Base-by-base conservation (phyloP, 1,284 basidiomycete genomes). In the Pascua sp. region DNA sequence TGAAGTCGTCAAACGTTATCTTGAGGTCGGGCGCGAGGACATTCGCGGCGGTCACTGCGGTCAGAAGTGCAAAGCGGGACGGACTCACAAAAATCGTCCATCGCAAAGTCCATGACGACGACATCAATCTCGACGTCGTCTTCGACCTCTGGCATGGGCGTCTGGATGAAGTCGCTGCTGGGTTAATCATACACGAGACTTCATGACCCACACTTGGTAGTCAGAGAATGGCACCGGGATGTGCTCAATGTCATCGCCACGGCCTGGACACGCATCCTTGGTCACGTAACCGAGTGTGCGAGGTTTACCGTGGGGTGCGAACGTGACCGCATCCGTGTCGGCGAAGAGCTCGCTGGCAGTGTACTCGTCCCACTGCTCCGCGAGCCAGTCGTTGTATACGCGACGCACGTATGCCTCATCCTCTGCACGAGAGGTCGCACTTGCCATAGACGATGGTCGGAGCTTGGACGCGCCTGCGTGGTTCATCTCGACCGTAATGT, bases 211-310 rank as follows among this genome's bases (percentile, higher is more conserved):
- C 58, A 59, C 56, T 39, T 60, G 62, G 44, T 63, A 38, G 1
- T 18, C 17, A 15, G 59, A 60, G 53, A 52, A 54, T 11, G 62
- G 62, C 40, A 63, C 62, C 15, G 76, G 75, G 5, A 74, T 67
- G 64, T 78, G 76, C 54, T 71, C 68, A 41, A 75, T 71, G 60
- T 78, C 76, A 57, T 78, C 76, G 4, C 75, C 75, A 8, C 47
- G 57, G 4, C 69, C 70, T 8, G 59, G 65, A 59, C 76, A 77
- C 13, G 57, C 62, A 57, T 77, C 76, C 42, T 64, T 60, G 5
- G 76, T 77, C 9, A 76, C 75, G 48, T 72, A 75, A 16, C 76
- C 76, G 55, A 75, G 59, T 2, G 71, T 72, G 42, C 54, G 63
- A 47, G 42, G 59, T 55, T 59, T 58, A 42, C 24, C 51, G 16